Percentiles rank a stretch among this genome's conserved stretches.
These are phyloP conservation scores for Epichloe typhina DNA, from an alignment of 2,329 filamentous ascomycete genomes.

Conservation along the genomic window DNA sequence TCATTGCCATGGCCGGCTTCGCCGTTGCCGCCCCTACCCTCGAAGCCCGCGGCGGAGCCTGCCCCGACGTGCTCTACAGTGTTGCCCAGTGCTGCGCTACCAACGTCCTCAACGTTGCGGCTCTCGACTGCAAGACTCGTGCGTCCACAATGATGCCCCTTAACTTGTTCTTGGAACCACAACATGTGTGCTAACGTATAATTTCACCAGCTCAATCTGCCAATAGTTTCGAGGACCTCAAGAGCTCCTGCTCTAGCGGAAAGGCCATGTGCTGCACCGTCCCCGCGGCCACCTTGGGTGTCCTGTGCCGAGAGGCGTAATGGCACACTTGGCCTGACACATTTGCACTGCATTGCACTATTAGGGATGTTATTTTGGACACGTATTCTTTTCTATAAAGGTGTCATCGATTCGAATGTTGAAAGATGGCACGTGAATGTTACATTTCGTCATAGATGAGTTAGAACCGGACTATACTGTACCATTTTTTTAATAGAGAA, in stretches of 20 bases:
- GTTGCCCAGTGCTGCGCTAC: slow-evolving; percentile 5
- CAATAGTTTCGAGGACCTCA: slow-evolving; percentile 2
- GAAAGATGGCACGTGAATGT: neutral
- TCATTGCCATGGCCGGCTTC: slow-evolving; percentile 1
- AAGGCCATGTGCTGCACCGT: slow-evolving; percentile 5
- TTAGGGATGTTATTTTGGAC: neutral
- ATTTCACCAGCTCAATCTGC: neutral
- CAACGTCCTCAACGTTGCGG: slow-evolving; percentile 4
- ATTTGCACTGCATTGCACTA: too few relatives aligned
- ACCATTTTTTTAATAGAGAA: neutral
- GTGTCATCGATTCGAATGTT: neutral
- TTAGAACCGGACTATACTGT: neutral
- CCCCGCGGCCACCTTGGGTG: slow-evolving; percentile 2
- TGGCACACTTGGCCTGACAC: neutral
- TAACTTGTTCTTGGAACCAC: neutral
- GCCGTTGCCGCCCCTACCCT: slow-evolving; percentile 1
- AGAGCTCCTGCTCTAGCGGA: neutral
- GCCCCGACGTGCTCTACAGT: slow-evolving; percentile 3
- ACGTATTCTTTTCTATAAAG: neutral
- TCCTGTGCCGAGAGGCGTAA: slow-evolving; percentile 1
- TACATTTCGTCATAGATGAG: neutral
- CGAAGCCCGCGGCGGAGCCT: neutral
- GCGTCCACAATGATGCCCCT: neutral
- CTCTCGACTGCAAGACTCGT: slow-evolving; percentile 6
- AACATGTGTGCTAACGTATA: neutral